These are phyloP conservation scores for Colletotrichum scovillei DNA, from an alignment of 2,329 filamentous ascomycete species.

Conservation along the genomic window DNA sequence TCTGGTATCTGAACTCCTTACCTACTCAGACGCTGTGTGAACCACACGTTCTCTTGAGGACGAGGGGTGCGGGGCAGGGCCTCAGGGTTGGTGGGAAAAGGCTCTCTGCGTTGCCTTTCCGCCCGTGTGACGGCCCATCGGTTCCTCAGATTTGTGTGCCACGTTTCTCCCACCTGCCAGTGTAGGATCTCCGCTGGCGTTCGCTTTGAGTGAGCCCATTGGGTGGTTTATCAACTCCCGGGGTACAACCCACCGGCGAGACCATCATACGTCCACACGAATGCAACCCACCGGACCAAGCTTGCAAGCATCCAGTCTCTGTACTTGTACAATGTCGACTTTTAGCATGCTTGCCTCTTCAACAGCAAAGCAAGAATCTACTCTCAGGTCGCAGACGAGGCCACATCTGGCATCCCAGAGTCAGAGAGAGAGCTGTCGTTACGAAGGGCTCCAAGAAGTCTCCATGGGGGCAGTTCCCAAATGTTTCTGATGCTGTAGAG, in stretches of 20 bases:
- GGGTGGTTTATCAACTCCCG: constrained; percentile 2
- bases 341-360: too few relatives aligned
- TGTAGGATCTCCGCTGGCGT: constrained; percentile 31
- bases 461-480: background rate
- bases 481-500: background rate
- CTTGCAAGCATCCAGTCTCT: background rate
- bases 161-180: constrained; percentile 35
- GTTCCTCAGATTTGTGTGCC: constrained; percentile 34
- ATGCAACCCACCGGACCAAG: background rate
- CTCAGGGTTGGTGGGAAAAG: constrained; percentile 26
- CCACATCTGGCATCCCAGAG: background rate
- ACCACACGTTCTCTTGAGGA: background rate
- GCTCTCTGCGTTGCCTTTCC: constrained; percentile 20
- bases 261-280: background rate
- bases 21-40: background rate
- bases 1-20: too few relatives aligned
- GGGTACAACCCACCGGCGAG: background rate
- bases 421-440: background rate
- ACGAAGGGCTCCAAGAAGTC: background rate
- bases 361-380: background rate
- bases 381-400: background rate
- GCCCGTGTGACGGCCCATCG: constrained; percentile 30
- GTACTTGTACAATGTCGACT: background rate
- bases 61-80: constrained; percentile 5
- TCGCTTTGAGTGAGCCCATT: constrained; percentile 2